Conservation (phyloP, 2,329 filamentous ascomycete species). For the Penicillium psychrosexuale region DNA sequence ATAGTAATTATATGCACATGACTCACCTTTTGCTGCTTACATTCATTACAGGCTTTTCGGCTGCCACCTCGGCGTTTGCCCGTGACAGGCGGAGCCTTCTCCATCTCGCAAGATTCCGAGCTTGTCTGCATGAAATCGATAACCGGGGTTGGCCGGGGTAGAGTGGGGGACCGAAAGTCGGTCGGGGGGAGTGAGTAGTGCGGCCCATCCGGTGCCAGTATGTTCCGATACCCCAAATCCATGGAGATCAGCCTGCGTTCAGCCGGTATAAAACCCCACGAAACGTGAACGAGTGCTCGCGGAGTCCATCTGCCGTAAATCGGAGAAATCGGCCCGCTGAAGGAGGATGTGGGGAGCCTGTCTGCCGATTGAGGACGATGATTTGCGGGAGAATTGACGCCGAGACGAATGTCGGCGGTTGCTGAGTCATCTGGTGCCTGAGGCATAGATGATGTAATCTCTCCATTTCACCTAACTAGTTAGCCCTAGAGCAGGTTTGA, state of each 20-base stretch:
- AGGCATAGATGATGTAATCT: constrained; percentile 1
- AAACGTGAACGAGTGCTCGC: constrained; percentile 24
- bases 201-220: constrained; percentile 36
- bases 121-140: constrained; percentile 32
- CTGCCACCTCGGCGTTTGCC: constrained; percentile 43
- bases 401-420: constrained; percentile 29
- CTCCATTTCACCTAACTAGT: too few species aligned
- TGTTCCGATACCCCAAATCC: constrained; percentile 36
- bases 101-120: constrained; percentile 38
- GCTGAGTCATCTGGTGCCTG: constrained; percentile 16
- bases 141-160: constrained; percentile 31
- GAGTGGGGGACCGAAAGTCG: constrained; percentile 38
- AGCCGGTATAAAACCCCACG: constrained; percentile 31
- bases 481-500: background rate
- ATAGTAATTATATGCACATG: constrained; percentile 8
- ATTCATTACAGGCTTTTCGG: constrained; percentile 62
- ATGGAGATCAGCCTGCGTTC: constrained; percentile 31
- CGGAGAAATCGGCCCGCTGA: constrained; percentile 32
- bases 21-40: constrained; percentile 64
- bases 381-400: constrained; percentile 7
- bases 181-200: constrained; percentile 29
- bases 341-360: background rate
- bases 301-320: constrained; percentile 37
- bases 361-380: background rate
- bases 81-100: constrained; percentile 48